These are phyloP conservation scores for Fusarium verrucosum DNA, from an alignment of 2,329 filamentous ascomycete genomes.

Conservation along the genomic window DNA sequence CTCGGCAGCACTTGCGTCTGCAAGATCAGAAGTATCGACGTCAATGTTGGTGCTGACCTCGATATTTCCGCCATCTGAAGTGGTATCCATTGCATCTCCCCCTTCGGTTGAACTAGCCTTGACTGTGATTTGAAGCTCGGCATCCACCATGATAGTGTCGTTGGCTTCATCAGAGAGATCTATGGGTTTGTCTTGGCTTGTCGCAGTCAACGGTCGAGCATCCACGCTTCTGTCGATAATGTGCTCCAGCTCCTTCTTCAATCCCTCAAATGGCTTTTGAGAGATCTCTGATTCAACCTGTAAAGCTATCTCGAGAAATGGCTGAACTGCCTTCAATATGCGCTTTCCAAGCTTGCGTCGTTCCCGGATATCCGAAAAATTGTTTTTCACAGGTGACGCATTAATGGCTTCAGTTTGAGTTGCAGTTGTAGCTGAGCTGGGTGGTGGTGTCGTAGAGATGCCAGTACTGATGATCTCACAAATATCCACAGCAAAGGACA, in stretches of 20 bases:
- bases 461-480: slow-evolving; percentile 62
- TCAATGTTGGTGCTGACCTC: slow-evolving; percentile 58
- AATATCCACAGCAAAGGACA: slow-evolving; percentile 66
- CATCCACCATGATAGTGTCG: slow-evolving; percentile 64
- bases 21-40: slow-evolving; percentile 56
- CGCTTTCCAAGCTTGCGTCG: slow-evolving; percentile 87
- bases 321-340: slow-evolving; percentile 84
- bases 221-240: slow-evolving; percentile 76
- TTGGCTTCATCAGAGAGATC: slow-evolving; percentile 53
- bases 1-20: slow-evolving; percentile 43
- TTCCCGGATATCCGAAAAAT: slow-evolving; percentile 76
- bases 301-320: slow-evolving; percentile 77
- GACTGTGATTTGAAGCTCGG: slow-evolving; percentile 59
- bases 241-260: slow-evolving; percentile 77
- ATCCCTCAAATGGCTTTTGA: slow-evolving; percentile 72
- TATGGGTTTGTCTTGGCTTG: slow-evolving; percentile 51
- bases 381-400: slow-evolving; percentile 62
- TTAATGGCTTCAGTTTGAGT: slow-evolving; percentile 51
- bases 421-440: slow-evolving; percentile 36
- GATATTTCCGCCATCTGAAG: slow-evolving; percentile 54
- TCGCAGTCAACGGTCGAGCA: slow-evolving; percentile 53
- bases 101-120: slow-evolving; percentile 44
- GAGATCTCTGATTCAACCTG: slow-evolving; percentile 84
- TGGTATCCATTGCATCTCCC: slow-evolving; percentile 50
- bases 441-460: slow-evolving; percentile 57